Evolutionary conservation across 1,284 basidiomycete species (phyloP).

Genomic region (Cryptococcus wingfieldii): DNA sequence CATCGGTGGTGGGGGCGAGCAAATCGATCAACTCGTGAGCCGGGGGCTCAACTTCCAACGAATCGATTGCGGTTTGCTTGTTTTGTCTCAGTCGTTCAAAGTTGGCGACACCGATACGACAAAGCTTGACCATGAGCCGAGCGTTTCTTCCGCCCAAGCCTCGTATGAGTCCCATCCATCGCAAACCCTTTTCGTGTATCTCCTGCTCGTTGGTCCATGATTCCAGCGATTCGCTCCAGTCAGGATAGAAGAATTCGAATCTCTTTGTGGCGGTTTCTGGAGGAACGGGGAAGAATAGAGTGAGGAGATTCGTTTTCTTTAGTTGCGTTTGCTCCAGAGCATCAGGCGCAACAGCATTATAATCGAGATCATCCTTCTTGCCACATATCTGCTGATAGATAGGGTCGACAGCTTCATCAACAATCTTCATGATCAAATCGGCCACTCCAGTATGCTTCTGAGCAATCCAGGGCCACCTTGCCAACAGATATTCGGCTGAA

Average conservation of each 20-base stretch:
- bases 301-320: conserved; percentile 39
- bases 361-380: conserved; percentile 37
- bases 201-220: conserved; percentile 63
- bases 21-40: not conserved
- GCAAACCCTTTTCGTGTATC: conserved; percentile 55
- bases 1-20: conserved; percentile 33
- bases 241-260: conserved; percentile 84
- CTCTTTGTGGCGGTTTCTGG: conserved; percentile 64
- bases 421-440: conserved; percentile 71
- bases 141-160: conserved; percentile 70
- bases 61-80: conserved; percentile 22
- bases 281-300: conserved; percentile 68
- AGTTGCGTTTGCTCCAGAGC: not conserved
- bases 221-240: conserved; percentile 71
- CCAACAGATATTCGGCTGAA: conserved; percentile 71
- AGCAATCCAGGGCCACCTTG: conserved; percentile 79
- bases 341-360: conserved; percentile 15
- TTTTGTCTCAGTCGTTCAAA: conserved; percentile 25
- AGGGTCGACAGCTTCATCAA: conserved; percentile 63
- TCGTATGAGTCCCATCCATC: conserved; percentile 70
- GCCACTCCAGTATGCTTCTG: conserved; percentile 76
- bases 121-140: conserved; percentile 60
- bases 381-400: conserved; percentile 61
- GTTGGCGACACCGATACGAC: conserved; percentile 58
- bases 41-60: conserved; percentile 7